A percentile compares a stretch with the other conserved stretches of the same genome.
phyloP scores from a whole-genome alignment of 768 basidiomycete species.

The Mycena epipterygia region DNA sequence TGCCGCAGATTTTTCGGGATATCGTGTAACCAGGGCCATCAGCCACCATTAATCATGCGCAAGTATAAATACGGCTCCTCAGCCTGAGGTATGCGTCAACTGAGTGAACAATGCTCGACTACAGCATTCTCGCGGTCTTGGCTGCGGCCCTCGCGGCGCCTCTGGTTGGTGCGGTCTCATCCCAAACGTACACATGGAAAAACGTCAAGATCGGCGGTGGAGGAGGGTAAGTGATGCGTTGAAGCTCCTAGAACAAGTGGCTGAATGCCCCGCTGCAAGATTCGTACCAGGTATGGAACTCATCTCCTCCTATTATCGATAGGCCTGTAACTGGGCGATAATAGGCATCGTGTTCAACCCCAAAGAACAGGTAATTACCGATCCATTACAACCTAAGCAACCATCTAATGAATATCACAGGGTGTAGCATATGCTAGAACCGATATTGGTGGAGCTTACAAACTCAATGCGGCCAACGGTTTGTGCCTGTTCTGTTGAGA shows the following conservation, averaged over 20 bases:
- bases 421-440: slow-evolving; percentile 76
- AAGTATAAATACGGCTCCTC: slow-evolving; percentile 23
- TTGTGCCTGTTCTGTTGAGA: background rate
- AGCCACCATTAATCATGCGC: background rate
- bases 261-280: slow-evolving; percentile 1
- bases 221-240: slow-evolving; percentile 33
- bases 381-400: background rate
- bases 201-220: slow-evolving; percentile 66
- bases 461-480: slow-evolving; percentile 62
- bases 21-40: background rate
- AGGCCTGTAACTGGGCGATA: background rate
- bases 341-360: slow-evolving; percentile 76
- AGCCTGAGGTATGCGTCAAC: background rate
- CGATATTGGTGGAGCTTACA: slow-evolving; percentile 77
- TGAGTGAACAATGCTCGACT: slow-evolving; percentile 46
- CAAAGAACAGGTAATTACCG: slow-evolving; percentile 53
- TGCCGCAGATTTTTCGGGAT: slow-evolving; percentile 30
- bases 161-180: slow-evolving; percentile 49
- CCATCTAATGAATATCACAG: slow-evolving; percentile 38
- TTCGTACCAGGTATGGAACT: slow-evolving; percentile 49
- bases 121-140: slow-evolving; percentile 49
- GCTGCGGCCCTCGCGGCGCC: slow-evolving; percentile 42
- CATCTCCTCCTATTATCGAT: slow-evolving; percentile 62
- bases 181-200: slow-evolving; percentile 68
- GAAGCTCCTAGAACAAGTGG: background rate